Percentiles rank a stretch among this genome's conserved stretches.
Conservation (phyloP, 495 filamentous ascomycete genomes). For the Parathielavia hyrcaniae region DNA sequence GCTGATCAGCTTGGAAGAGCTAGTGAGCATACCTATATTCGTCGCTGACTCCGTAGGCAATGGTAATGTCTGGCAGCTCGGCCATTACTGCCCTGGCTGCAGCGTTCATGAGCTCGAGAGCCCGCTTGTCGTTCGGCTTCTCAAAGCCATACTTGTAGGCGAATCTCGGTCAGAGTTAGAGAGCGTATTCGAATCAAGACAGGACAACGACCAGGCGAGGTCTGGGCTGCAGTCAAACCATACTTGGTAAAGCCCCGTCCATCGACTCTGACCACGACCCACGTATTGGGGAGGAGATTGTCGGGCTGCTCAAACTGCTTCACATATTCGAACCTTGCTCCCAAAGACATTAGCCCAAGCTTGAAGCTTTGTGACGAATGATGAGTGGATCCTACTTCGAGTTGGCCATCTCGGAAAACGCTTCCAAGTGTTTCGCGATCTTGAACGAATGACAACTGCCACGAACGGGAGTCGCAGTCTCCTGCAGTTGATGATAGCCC, state of each 20-base stretch:
- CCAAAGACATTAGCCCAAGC: neutral
- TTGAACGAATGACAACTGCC: too few species aligned
- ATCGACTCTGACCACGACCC: slow-evolving; percentile 88
- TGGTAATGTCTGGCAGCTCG: slow-evolving; percentile 74
- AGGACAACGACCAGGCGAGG: neutral
- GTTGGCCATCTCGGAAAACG: slow-evolving; percentile 38
- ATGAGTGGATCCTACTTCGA: slow-evolving; percentile 34
- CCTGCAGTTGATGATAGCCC: slow-evolving; percentile 1
- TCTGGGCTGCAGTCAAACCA: slow-evolving; percentile 12
- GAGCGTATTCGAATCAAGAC: neutral
- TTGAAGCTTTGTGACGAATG: neutral
- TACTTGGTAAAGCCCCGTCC: slow-evolving; percentile 89
- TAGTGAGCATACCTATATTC: slow-evolving; percentile 66
- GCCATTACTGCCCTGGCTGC: slow-evolving; percentile 76
- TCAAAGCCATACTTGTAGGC: slow-evolving; percentile 73
- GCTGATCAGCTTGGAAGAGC: neutral
- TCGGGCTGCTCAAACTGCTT: slow-evolving; percentile 79
- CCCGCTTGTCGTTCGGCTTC: slow-evolving; percentile 87
- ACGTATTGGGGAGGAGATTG: slow-evolving; percentile 77
- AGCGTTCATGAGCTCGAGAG: slow-evolving; percentile 90
- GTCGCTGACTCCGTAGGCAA: slow-evolving; percentile 90
- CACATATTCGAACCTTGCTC: slow-evolving; percentile 76
- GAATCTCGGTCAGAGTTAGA: slow-evolving; percentile 46
- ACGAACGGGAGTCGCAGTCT: neutral
- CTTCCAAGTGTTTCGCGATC: neutral